Evolutionary conservation across 495 filamentous ascomycete species (phyloP).

Genomic region (Glarea lozoyensis): DNA sequence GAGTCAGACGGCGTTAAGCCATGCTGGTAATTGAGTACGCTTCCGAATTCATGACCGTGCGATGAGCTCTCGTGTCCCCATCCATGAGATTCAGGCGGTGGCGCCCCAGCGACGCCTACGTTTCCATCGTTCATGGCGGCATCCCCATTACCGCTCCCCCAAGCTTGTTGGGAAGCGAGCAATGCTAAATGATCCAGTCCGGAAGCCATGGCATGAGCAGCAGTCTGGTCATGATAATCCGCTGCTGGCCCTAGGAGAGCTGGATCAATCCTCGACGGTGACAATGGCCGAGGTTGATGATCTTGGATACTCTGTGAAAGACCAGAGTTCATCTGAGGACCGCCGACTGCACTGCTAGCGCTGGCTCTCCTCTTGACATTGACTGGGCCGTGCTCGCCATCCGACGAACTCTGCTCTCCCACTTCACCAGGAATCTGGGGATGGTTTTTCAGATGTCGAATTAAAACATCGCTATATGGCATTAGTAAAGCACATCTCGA

Average conservation of each 20-base stretch:
- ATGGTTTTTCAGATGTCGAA: conserved; percentile 35
- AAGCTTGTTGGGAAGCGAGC: conserved; percentile 11
- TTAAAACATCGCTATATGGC: conserved; percentile 38
- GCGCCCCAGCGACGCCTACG: conserved; percentile 29
- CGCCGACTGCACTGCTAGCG: conserved; percentile 14
- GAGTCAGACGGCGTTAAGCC: conserved; percentile 23
- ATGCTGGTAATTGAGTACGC: conserved; percentile 19
- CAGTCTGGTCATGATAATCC: conserved; percentile 13
- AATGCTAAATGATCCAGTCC: conserved; percentile 12
- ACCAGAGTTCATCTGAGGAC: background rate
- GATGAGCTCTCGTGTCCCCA: conserved; percentile 12
- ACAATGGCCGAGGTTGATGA: conserved; percentile 17
- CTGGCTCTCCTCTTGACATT: conserved; percentile 15
- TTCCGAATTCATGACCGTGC: conserved; percentile 16
- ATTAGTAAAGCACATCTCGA: background rate
- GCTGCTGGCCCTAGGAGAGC: conserved; percentile 27
- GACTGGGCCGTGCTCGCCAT: conserved; percentile 16
- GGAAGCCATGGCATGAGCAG: conserved; percentile 6
- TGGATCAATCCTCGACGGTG: conserved; percentile 26
- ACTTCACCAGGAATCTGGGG: conserved; percentile 19
- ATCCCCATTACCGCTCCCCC: conserved; percentile 11
- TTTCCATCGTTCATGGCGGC: conserved; percentile 30
- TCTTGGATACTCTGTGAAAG: background rate
- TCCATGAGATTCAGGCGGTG: conserved; percentile 19
- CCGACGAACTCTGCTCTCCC: conserved; percentile 16